A percentile compares a stretch with the other conserved stretches of the same genome.
phyloP scores from a whole-genome alignment of 164 flowering plant species.

The Annona squamosa region DNA sequence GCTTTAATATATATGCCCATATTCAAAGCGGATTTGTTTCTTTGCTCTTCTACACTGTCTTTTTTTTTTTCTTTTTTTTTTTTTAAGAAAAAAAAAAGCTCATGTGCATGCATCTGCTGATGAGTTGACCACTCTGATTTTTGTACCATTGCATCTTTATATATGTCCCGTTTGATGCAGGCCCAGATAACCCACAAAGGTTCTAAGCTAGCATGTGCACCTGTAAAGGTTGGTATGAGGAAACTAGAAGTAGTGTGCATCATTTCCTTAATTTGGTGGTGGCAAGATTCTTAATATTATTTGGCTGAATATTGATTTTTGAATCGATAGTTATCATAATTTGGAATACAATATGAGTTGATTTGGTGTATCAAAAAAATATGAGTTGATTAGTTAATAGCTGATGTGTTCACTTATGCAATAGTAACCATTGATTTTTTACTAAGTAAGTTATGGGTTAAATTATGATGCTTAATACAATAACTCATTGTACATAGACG shows the following conservation, averaged over 20 bases:
- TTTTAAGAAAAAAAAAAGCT: too few species aligned
- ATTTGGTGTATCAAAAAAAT: neutral
- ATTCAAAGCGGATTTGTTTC: neutral
- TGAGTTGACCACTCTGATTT: neutral
- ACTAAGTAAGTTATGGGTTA: too few species aligned
- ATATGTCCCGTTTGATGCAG: neutral
- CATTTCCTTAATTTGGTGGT: too few species aligned
- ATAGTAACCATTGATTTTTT: too few species aligned
- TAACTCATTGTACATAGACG: too few species aligned
- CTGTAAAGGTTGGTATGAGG: neutral
- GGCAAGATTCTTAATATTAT: too few species aligned
- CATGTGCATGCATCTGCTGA: neutral
- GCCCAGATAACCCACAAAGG: neutral
- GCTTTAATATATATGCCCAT: neutral
- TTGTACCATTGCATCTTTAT: neutral
- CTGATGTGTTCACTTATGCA: too few species aligned
- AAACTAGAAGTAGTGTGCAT: too few species aligned
- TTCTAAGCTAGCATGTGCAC: neutral
- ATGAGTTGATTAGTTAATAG: neutral
- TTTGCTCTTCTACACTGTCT: neutral
- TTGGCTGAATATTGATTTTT: too few species aligned
- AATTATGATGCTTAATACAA: too few species aligned
- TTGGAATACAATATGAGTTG: neutral
- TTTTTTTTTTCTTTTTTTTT: too few species aligned
- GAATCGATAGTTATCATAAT: neutral